Conservation (phyloP, 2,329 filamentous ascomycete genomes). For the Stemphylium lycopersici region DNA sequence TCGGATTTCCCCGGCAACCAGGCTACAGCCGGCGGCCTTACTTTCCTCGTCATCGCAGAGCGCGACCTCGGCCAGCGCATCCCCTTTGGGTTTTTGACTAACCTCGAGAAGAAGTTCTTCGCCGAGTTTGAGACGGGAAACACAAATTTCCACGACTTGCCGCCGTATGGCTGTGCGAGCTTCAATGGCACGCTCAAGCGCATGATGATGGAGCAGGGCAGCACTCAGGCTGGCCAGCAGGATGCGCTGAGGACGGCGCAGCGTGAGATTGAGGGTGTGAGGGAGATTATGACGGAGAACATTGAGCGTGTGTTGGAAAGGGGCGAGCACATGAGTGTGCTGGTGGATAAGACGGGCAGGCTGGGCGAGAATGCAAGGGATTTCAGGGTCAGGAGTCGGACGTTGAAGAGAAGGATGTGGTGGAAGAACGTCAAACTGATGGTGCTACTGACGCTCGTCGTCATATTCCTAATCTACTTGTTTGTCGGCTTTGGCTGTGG, state of each 20-base stretch:
- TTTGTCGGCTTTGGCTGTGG: constrained; percentile 76
- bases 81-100: constrained; percentile 89
- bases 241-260: constrained; percentile 85
- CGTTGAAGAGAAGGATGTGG: constrained; percentile 94
- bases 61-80: constrained; percentile 82
- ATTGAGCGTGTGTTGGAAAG: constrained; percentile 88
- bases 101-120: constrained; percentile 88
- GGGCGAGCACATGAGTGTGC: constrained; percentile 85
- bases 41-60: constrained; percentile 88
- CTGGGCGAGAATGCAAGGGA: constrained; percentile 87
- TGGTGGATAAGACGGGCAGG: constrained; percentile 96
- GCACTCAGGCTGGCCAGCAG: constrained; percentile 70
- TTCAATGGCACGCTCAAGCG: constrained; percentile 82
- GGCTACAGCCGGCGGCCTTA: constrained; percentile 77
- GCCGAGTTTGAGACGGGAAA: constrained; percentile 67
- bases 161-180: constrained; percentile 85
- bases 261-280: constrained; percentile 88
- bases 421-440: constrained; percentile 99
- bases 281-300: constrained; percentile 94
- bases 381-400: constrained; percentile 85
- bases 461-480: constrained; percentile 73
- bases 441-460: constrained; percentile 74
- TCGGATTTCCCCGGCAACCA: constrained; percentile 62
- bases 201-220: constrained; percentile 84
- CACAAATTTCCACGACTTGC: constrained; percentile 77